Evolutionary conservation across 176 grass and related monocot genomes (phyloP).

Genomic region (Musa itinerans): DNA sequence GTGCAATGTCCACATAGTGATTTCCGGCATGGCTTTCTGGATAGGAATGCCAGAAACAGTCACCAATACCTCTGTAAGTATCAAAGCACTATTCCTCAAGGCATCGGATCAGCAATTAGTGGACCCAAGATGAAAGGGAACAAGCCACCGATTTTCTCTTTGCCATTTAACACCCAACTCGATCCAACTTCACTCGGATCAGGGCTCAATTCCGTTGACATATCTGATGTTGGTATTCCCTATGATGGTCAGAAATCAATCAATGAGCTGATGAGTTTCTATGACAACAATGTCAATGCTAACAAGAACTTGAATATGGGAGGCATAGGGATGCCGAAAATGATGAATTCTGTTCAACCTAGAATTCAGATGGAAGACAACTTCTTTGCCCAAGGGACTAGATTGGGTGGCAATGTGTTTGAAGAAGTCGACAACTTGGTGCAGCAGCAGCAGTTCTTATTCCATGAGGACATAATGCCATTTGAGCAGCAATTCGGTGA

Average conservation of each 20-base stretch:
- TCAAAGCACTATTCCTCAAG: constrained; percentile 13
- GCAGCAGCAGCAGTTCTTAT: constrained; percentile 17
- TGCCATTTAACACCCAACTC: not conserved
- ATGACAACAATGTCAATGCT: no score
- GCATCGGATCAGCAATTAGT: not conserved
- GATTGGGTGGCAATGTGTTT: not conserved
- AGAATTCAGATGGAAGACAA: not conserved
- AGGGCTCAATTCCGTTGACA: constrained; percentile 6
- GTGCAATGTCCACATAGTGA: constrained; percentile 12
- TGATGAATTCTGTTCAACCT: not conserved
- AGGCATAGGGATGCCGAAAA: not conserved
- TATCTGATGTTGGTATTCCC: constrained; percentile 32
- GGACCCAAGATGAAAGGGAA: constrained; percentile 10
- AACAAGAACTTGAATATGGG: not conserved
- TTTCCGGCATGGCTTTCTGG: constrained; percentile 41
- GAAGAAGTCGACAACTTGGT: constrained; percentile 3
- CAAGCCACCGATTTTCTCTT: constrained; percentile 33
- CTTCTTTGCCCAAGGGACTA: not conserved
- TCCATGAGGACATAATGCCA: not conserved
- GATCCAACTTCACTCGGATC: constrained; percentile 15
- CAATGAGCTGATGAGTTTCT: no score
- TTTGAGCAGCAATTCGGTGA: not conserved
- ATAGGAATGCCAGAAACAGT: no score
- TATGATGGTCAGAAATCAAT: constrained; percentile 10
- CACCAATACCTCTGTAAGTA: constrained; percentile 20